Evolutionary conservation across 1,139 yeast species (phyloP).

Genomic region (Geotrichum klebahnii): DNA sequence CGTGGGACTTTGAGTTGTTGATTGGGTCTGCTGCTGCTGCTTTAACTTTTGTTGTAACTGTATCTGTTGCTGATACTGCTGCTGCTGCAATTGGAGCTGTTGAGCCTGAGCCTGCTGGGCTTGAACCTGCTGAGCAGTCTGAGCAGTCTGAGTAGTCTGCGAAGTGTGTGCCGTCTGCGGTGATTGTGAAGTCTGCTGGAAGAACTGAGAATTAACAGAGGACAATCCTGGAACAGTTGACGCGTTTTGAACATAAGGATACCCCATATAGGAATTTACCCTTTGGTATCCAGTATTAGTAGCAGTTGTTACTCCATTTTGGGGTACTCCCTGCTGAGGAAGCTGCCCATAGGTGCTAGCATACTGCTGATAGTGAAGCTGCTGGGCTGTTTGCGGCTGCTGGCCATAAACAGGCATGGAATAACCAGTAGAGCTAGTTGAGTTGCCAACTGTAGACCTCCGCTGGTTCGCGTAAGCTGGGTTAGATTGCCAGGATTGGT

Average conservation of each 20-base stretch:
- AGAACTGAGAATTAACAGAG: not conserved
- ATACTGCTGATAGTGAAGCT: conserved; percentile 4
- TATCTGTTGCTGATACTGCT: conserved; percentile 7
- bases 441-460: not conserved
- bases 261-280: not conserved
- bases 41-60: not conserved
- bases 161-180: too few species aligned
- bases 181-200: not conserved
- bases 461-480: not conserved
- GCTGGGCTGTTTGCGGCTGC: conserved; percentile 4
- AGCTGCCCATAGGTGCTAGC: conserved; percentile 2
- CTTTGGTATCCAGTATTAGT: not conserved
- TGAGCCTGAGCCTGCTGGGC: conserved; percentile 1
- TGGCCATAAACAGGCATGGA: not conserved
- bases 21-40: conserved; percentile 1
- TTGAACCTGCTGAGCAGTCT: not conserved
- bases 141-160: not conserved
- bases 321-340: not conserved
- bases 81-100: not conserved
- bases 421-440: not conserved
- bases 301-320: not conserved
- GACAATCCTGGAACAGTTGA: not conserved
- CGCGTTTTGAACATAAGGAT: conserved; percentile 1
- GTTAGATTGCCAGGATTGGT: not conserved
- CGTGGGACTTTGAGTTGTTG: not conserved